A percentile compares a stretch with the other conserved stretches of the same genome.
phyloP scores from a whole-genome alignment of 495 filamentous ascomycete genomes.

The Tirmania nivea region DNA sequence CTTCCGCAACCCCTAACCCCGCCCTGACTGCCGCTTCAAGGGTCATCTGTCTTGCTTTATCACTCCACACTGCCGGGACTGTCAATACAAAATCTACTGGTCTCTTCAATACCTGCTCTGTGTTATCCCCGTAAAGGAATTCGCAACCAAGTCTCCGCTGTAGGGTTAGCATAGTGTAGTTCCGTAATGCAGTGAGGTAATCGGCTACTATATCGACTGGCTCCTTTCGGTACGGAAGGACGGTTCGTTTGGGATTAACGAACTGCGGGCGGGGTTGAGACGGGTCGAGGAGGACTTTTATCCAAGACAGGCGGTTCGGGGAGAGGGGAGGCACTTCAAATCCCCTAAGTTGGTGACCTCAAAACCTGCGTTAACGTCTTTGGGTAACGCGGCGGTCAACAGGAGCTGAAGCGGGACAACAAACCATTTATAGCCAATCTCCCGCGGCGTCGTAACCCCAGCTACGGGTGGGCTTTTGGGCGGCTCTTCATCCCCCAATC shows the following conservation, averaged over 20 bases:
- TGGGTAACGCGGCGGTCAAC: no score
- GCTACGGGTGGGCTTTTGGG: constrained; percentile 21
- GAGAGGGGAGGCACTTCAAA: constrained; percentile 61
- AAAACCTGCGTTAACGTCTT: no score
- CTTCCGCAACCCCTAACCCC: constrained; percentile 32
- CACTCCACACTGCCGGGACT: constrained; percentile 69
- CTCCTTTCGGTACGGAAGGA: constrained; percentile 43
- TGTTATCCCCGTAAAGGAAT: constrained; percentile 27
- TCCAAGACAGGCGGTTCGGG: constrained; percentile 43
- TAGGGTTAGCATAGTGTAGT: constrained; percentile 52
- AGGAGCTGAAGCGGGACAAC: no score
- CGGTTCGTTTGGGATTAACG: constrained; percentile 51
- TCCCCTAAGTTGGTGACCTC: constrained; percentile 26
- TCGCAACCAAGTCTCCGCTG: constrained; percentile 40
- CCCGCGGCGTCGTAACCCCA: constrained; percentile 13
- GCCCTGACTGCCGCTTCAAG: constrained; percentile 44
- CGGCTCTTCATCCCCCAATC: constrained; percentile 8
- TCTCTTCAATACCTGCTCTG: constrained; percentile 18
- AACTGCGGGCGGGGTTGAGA: constrained; percentile 57
- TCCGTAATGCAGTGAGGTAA: constrained; percentile 46
- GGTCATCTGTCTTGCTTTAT: constrained; percentile 47
- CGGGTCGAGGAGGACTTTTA: constrained; percentile 60
- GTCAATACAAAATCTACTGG: constrained; percentile 49
- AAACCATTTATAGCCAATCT: constrained; percentile 30
- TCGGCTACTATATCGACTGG: constrained; percentile 41